Evolutionary conservation across 2,329 filamentous ascomycete genomes (phyloP).

Genomic region (Colletotrichum abscissum): DNA sequence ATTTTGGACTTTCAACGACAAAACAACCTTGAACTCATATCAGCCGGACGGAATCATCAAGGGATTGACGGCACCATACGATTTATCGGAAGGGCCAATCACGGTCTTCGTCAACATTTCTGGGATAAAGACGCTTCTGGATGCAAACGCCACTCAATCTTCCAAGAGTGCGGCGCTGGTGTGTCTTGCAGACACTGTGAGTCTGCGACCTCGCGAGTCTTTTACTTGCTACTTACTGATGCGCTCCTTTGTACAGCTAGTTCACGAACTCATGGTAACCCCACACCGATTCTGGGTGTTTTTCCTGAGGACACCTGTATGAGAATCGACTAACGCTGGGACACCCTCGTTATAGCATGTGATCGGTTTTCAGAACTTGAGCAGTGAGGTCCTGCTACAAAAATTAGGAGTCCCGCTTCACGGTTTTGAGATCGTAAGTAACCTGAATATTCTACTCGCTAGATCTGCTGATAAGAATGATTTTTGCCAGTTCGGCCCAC

Average conservation of each 20-base stretch:
- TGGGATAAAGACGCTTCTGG: background rate
- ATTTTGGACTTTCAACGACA: constrained; percentile 8
- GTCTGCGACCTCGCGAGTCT: background rate
- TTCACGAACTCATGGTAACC: constrained; percentile 7
- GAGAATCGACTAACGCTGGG: background rate
- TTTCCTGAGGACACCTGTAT: background rate
- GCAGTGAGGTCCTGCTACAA: background rate
- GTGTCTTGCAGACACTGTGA: background rate
- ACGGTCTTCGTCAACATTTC: background rate
- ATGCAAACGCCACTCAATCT: background rate
- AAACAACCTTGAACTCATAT: background rate
- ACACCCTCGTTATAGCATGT: background rate
- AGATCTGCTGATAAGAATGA: background rate
- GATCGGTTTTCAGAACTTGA: background rate
- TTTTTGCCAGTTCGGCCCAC: background rate
- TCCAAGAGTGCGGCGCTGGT: background rate
- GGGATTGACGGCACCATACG: background rate
- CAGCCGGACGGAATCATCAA: background rate
- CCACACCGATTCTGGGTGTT: background rate
- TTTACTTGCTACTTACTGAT: background rate
- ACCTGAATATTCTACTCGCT: background rate
- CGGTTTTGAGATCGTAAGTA: background rate
- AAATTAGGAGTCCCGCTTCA: background rate
- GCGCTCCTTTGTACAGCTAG: background rate
- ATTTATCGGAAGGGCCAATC: background rate